Evolutionary conservation across 257 asterid genomes (phyloP), one percentile per base, ranked within the genome.

Genomic region (Schizonepeta tenuifolia): DNA sequence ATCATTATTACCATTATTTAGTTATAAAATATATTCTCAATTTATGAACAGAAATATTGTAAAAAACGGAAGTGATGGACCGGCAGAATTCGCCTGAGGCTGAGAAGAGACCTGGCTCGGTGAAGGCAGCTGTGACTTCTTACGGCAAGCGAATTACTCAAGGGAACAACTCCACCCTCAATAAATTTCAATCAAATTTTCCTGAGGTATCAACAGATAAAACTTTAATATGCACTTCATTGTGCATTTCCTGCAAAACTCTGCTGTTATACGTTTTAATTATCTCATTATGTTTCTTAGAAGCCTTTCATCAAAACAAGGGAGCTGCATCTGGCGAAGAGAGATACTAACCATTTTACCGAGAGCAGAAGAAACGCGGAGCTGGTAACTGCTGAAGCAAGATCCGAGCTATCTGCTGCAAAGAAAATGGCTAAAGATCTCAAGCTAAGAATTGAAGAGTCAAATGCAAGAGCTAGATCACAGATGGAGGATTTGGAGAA

Each of bases 291-390:
- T 40, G 38, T 15, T 65, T 13, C 69, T 22, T 15, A 80, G 88
- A 77, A 73, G 78, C 77, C 78, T 12, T 63, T 74, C 51, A 51
- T 83, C 44, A 78, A 78, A 55, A 79, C 79, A 35, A 79, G 90
- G 66, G 92, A 85, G 80, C 87, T 86, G 61, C 89, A 83, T 76
- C 79, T 28, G 64, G 90, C 86, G 3, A 82, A 79, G 74, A 82
- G 85, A 61, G 83, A 80, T 35, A 71, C 74, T 38, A 75, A 71
- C 73, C 69, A 53, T 70, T 70, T 77, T 4, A 65, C 71, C 5
- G 88, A 84, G 77, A 75, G 73, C 74, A 71, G 77, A 49, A 72
- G 33, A 24, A 63, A 70, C 6, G 87, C 84, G 10, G 91, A 89
- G 50, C 24, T 74, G 15, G 79, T 33, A 38, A 70, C 72, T 31